These are phyloP conservation scores for Alternaria brassicae DNA, from an alignment of 2,329 filamentous ascomycete species.

Conservation along the genomic window DNA sequence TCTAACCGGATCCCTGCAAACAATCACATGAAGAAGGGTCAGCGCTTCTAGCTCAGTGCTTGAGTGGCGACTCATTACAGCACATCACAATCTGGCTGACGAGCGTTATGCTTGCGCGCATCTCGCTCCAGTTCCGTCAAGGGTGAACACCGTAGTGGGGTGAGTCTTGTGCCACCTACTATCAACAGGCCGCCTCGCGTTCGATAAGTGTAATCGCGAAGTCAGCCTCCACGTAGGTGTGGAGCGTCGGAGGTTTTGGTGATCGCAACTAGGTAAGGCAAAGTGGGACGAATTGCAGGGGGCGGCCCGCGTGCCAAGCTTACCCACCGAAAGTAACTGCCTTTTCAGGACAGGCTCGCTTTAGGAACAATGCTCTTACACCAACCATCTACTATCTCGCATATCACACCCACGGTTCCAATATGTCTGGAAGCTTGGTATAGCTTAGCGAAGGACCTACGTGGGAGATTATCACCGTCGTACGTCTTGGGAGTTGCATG, in stretches of 20 bases:
- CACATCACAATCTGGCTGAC: not conserved
- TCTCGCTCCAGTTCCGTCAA: not conserved
- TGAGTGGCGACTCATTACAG: not conserved
- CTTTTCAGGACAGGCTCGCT: not conserved
- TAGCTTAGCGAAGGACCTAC: not conserved
- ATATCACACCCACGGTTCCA: not conserved
- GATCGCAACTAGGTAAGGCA: not conserved
- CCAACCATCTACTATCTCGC: constrained; percentile 1
- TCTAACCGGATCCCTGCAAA: not conserved
- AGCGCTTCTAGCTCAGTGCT: not conserved
- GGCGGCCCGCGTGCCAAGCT: not conserved
- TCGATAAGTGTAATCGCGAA: not conserved
- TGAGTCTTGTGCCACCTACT: not conserved
- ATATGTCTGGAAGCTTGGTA: not conserved
- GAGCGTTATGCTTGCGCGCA: not conserved
- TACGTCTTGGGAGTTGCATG: not conserved
- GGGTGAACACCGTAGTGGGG: not conserved
- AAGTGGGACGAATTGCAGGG: not conserved
- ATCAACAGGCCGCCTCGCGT: not conserved
- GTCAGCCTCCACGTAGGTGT: not conserved
- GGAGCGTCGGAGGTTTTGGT: not conserved
- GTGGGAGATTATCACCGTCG: not conserved
- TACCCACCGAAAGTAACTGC: not conserved
- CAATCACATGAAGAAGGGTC: not conserved
- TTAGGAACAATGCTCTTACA: not conserved